Conservation (phyloP, 2,329 filamentous ascomycete genomes). For the Trichoderma arundinaceum region DNA sequence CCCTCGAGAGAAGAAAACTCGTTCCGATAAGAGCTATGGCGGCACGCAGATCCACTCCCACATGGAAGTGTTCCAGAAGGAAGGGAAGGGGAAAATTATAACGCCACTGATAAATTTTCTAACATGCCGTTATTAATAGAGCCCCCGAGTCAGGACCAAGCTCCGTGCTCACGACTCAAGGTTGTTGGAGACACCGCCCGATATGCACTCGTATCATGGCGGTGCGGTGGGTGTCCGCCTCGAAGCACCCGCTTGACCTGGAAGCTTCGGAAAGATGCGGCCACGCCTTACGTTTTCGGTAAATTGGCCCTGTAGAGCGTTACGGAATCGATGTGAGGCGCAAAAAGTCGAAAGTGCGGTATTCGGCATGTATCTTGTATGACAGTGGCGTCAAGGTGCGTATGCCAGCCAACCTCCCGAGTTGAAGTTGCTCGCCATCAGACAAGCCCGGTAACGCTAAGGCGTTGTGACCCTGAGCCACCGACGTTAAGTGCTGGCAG, state of each 20-base stretch:
- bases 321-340: not conserved
- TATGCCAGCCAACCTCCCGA: slow-evolving; percentile 15
- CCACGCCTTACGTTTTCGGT: slow-evolving; percentile 1
- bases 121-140: not conserved
- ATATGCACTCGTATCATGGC: not conserved
- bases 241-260: not conserved
- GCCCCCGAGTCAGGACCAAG: slow-evolving; percentile 11
- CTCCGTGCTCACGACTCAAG: slow-evolving; percentile 9
- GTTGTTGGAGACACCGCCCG: not conserved
- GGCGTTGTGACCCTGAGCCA: slow-evolving; percentile 1
- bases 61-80: slow-evolving; percentile 10
- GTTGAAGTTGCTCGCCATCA: slow-evolving; percentile 11
- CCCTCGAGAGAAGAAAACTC: not conserved
- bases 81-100: slow-evolving; percentile 11
- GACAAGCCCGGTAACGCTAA: slow-evolving; percentile 5
- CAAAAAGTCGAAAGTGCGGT: not conserved
- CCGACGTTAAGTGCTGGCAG: not conserved
- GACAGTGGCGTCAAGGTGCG: slow-evolving; percentile 22
- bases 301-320: not conserved
- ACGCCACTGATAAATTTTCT: slow-evolving; percentile 12
- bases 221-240: not conserved
- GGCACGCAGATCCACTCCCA: slow-evolving; percentile 19
- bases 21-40: not conserved
- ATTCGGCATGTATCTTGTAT: slow-evolving; percentile 2
- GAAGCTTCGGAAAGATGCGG: slow-evolving; percentile 15